Percentiles rank a stretch among this genome's conserved stretches.
Conservation (phyloP, 2,329 filamentous ascomycete genomes). For the Colletotrichum liaoningense region DNA sequence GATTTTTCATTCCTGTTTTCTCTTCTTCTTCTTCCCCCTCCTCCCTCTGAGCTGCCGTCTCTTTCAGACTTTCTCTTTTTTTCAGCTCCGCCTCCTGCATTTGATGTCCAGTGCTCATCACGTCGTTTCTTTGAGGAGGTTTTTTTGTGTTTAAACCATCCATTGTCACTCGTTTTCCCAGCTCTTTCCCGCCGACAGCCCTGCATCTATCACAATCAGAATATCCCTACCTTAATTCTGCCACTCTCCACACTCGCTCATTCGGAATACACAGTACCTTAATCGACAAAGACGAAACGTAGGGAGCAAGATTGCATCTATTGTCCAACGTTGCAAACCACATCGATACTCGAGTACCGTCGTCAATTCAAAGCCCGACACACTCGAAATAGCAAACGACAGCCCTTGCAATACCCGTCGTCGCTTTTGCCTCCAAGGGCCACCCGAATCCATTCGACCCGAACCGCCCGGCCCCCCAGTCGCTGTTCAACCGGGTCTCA, state of each 20-base stretch:
- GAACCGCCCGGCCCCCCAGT: conserved; percentile 4
- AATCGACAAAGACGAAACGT: background rate
- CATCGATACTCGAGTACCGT: too few species aligned
- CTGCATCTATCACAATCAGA: background rate
- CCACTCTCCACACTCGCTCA: background rate
- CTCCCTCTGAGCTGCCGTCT: background rate
- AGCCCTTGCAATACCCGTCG: background rate
- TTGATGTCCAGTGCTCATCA: background rate
- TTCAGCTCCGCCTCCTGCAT: background rate
- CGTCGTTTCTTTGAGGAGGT: background rate
- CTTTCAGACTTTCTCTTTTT: background rate
- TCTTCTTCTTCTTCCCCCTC: conserved; percentile 11
- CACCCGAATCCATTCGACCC: background rate
- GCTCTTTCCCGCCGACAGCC: background rate
- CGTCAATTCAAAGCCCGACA: background rate
- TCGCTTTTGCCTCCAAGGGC: background rate
- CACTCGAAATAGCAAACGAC: background rate
- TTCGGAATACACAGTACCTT: background rate
- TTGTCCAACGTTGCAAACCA: background rate
- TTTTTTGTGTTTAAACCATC: background rate
- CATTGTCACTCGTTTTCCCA: conserved; percentile 11
- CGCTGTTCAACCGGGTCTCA: conserved; percentile 16
- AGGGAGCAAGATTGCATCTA: background rate
- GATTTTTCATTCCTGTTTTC: conserved; percentile 11
- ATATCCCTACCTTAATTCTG: background rate